Evolutionary conservation across 768 basidiomycete genomes (phyloP).

Genomic region (Mycena maculata): DNA sequence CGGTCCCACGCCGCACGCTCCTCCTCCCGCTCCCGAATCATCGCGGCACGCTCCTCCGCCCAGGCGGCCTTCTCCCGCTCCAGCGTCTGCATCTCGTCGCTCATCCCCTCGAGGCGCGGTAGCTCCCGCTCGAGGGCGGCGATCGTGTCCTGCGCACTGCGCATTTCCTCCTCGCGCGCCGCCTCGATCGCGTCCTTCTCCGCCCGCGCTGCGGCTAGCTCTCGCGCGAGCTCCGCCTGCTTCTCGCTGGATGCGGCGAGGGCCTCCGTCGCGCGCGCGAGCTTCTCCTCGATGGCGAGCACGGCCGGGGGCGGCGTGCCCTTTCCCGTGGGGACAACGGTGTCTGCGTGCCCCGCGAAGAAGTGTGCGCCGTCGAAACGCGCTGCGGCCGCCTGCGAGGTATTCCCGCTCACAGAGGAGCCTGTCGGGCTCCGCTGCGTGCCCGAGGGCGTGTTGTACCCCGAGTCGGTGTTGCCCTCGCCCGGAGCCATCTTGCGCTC

Average conservation of each 20-base stretch:
- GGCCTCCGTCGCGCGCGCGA: constrained; percentile 70
- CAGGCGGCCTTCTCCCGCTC: constrained; percentile 62
- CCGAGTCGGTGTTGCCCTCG: constrained; percentile 57
- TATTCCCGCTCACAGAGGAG: constrained; percentile 57
- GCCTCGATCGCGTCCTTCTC: constrained; percentile 81
- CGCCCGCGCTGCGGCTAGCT: constrained; percentile 67
- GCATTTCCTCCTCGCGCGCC: constrained; percentile 71
- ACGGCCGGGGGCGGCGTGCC: constrained; percentile 60
- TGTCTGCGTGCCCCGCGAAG: constrained; percentile 83
- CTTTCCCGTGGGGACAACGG: constrained; percentile 65
- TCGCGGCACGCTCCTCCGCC: constrained; percentile 58
- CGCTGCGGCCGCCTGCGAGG: constrained; percentile 47
- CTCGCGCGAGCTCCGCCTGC: constrained; percentile 70
- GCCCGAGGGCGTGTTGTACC: constrained; percentile 64
- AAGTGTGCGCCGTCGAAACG: constrained; percentile 88
- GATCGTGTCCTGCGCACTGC: constrained; percentile 75
- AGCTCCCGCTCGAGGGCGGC: constrained; percentile 66
- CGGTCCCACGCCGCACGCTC: constrained; percentile 64
- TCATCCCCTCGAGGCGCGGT: constrained; percentile 60
- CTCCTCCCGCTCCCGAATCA: constrained; percentile 56
- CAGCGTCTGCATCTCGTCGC: constrained; percentile 59
- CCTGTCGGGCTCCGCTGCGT: constrained; percentile 62
- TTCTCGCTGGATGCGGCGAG: constrained; percentile 69
- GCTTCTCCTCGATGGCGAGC: constrained; percentile 68
- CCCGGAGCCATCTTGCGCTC: constrained; percentile 62